A percentile compares a stretch with the other conserved stretches of the same genome.
phyloP scores from a whole-genome alignment of 495 filamentous ascomycete genomes.

The Alectoria sarmentosa region DNA sequence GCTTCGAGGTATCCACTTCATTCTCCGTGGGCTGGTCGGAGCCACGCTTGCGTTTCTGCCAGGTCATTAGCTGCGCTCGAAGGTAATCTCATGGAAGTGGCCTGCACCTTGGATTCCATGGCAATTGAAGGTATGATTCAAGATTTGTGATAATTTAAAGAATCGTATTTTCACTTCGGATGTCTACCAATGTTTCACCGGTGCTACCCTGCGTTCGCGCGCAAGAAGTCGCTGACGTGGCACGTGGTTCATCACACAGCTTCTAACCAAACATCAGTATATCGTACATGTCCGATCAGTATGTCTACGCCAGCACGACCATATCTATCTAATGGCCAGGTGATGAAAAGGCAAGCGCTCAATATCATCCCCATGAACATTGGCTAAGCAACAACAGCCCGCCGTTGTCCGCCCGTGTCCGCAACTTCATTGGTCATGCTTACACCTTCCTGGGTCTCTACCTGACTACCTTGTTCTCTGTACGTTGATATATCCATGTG shows the following conservation, averaged over 20 bases:
- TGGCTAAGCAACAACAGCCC: constrained; percentile 21
- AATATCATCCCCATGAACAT: not conserved
- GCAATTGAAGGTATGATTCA: not conserved
- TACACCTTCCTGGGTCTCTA: constrained; percentile 29
- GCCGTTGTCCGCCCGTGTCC: constrained; percentile 27
- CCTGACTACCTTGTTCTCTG: constrained; percentile 29
- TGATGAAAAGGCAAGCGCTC: constrained; percentile 21
- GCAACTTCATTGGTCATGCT: constrained; percentile 21
- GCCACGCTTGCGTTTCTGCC: constrained; percentile 18
- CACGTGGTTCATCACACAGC: not conserved
- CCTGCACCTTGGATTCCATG: constrained; percentile 15
- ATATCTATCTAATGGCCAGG: constrained; percentile 28
- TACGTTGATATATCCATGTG: constrained; percentile 2
- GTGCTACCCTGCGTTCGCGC: constrained; percentile 3
- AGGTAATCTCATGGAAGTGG: not conserved
- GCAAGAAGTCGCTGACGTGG: not conserved
- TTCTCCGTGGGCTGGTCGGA: not conserved
- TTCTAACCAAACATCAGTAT: not conserved
- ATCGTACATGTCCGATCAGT: not conserved
- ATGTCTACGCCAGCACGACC: constrained; percentile 26
- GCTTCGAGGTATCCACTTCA: constrained; percentile 46
- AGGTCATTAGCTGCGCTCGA: not conserved
- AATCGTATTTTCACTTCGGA: not conserved
- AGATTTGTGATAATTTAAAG: not conserved
- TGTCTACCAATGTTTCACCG: not conserved